Evolutionary conservation across 176 grass and related monocot species (phyloP).

Genomic region (Avena atlantica): DNA sequence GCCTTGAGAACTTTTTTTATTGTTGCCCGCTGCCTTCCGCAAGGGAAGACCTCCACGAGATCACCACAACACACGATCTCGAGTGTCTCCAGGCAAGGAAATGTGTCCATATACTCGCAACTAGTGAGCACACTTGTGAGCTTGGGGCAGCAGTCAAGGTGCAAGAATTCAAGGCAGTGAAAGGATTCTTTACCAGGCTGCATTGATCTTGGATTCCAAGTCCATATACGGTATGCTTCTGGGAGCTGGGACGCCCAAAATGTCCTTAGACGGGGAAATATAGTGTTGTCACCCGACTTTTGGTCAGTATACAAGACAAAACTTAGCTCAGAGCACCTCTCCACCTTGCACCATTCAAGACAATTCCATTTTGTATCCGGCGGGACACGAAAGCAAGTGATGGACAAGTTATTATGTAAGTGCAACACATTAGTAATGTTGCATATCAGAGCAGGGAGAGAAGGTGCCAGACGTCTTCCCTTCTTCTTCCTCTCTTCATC

Average conservation of each 20-base stretch:
- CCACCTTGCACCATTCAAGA: background rate
- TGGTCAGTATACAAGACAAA: background rate
- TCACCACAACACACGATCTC: slow-evolving; percentile 12
- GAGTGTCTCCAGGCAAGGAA: background rate
- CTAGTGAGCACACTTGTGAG: background rate
- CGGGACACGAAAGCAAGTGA: background rate
- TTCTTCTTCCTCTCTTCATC: background rate
- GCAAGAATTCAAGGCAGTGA: background rate
- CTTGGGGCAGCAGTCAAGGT: background rate
- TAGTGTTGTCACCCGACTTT: background rate
- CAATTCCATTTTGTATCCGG: background rate
- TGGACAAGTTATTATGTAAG: slow-evolving; percentile 4
- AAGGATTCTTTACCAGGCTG: rapidly evolving
- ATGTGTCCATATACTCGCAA: rapidly evolving
- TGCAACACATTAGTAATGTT: rapidly evolving
- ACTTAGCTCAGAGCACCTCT: slow-evolving; percentile 22
- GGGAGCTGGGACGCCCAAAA: slow-evolving; percentile 27
- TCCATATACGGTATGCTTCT: background rate
- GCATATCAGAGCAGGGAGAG: background rate
- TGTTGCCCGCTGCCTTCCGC: rapidly evolving
- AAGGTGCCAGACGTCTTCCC: too few species aligned
- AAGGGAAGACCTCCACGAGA: background rate
- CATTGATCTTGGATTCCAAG: rapidly evolving
- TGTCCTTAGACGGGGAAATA: rapidly evolving
- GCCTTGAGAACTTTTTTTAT: background rate